Evolutionary conservation across 2,329 filamentous ascomycete species (phyloP).

Genomic region (Epichloe scottii): DNA sequence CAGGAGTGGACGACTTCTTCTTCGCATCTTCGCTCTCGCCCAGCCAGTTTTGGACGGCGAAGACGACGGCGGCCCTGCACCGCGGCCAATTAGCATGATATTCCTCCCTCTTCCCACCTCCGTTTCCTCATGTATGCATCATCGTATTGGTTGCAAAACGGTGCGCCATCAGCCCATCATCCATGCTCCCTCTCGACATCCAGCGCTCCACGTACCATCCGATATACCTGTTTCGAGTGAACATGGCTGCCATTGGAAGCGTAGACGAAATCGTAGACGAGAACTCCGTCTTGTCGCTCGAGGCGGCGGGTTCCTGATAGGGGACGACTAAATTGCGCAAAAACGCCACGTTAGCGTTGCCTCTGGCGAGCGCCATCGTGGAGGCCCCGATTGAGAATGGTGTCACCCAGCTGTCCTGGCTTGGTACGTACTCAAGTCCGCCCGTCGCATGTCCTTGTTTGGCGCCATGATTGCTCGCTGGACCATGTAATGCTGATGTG

Average conservation of each 20-base stretch:
- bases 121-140: no score
- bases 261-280: slow-evolving; percentile 61
- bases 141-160: no score
- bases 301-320: slow-evolving; percentile 63
- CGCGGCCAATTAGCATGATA: not conserved
- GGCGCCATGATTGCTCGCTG: slow-evolving; percentile 23
- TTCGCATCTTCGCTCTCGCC: slow-evolving; percentile 57
- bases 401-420: not conserved
- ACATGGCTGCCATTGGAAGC: slow-evolving; percentile 91
- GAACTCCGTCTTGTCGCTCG: slow-evolving; percentile 55
- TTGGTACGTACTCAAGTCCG: slow-evolving; percentile 28
- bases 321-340: slow-evolving; percentile 57
- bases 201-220: slow-evolving; percentile 38
- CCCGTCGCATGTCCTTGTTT: slow-evolving; percentile 30
- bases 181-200: not conserved
- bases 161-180: no score
- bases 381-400: not conserved
- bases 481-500: slow-evolving; percentile 1
- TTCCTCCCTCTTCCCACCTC: not conserved
- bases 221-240: slow-evolving; percentile 75
- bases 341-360: not conserved
- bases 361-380: not conserved
- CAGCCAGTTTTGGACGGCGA: slow-evolving; percentile 65
- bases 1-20: slow-evolving; percentile 54
- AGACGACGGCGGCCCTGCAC: slow-evolving; percentile 56